A percentile compares a stretch with the other conserved stretches of the same genome.
These are phyloP conservation scores for Amanita pallidorosea DNA, from an alignment of 768 basidiomycete species.

Conservation along the genomic window DNA sequence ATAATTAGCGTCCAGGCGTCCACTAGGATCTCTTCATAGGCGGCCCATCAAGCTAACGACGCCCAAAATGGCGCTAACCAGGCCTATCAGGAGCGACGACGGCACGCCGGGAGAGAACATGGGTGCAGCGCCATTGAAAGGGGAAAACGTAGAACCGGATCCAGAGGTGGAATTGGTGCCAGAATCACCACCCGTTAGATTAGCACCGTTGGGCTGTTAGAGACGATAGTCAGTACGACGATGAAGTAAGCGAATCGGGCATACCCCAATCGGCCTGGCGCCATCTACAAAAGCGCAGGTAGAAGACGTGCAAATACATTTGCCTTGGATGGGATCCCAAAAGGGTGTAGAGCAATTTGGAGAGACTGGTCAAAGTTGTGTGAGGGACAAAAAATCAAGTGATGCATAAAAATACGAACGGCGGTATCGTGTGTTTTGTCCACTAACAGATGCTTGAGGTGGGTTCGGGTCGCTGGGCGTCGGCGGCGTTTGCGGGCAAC, in stretches of 20 bases:
- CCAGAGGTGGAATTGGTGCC: constrained; percentile 16
- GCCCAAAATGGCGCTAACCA: constrained; percentile 26
- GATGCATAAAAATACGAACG: constrained; percentile 25
- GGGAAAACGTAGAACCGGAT: constrained; percentile 27
- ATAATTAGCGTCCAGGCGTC: background rate
- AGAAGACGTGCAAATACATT: constrained; percentile 48
- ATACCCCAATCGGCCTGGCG: constrained; percentile 54
- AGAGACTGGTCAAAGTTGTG: constrained; percentile 32
- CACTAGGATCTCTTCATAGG: background rate
- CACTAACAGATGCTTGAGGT: constrained; percentile 36
- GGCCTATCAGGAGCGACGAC: constrained; percentile 23
- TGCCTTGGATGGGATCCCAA: constrained; percentile 66
- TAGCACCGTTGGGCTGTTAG: constrained; percentile 52
- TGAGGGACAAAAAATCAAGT: background rate
- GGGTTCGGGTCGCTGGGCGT: constrained; percentile 58
- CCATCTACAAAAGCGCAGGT: constrained; percentile 55
- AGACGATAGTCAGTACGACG: constrained; percentile 3
- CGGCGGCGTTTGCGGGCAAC: constrained; percentile 50
- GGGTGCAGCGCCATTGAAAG: constrained; percentile 34
- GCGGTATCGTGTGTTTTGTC: constrained; percentile 39
- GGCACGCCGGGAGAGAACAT: constrained; percentile 20
- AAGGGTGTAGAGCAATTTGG: constrained; percentile 67
- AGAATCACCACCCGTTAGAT: constrained; percentile 53
- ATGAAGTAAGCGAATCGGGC: constrained; percentile 13
- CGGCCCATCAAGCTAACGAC: constrained; percentile 15